Evolutionary conservation across 345 rosid species (phyloP).

Genomic region (Pistacia vera): DNA sequence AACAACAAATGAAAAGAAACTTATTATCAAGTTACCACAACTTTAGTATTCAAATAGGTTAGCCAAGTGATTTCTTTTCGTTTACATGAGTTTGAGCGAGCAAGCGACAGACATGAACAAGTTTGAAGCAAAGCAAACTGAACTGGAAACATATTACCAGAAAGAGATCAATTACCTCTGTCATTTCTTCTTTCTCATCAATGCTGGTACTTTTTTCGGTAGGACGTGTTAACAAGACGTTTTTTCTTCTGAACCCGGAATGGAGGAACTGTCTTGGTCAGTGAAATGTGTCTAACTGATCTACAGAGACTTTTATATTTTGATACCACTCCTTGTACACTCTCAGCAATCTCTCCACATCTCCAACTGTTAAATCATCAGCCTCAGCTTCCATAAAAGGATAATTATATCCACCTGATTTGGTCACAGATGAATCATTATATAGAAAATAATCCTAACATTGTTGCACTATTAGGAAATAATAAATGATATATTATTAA

Average conservation of each 20-base stretch:
- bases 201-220: constrained; percentile 11
- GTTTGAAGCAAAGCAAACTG: background rate
- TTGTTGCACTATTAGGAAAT: background rate
- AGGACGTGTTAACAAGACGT: background rate
- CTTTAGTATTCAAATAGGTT: background rate
- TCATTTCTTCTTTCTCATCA: background rate
- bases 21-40: too few relatives aligned
- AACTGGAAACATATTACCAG: background rate
- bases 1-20: background rate
- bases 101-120: background rate
- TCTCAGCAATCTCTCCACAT: constrained; percentile 49
- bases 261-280: constrained; percentile 18
- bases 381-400: constrained; percentile 57
- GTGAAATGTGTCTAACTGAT: constrained; percentile 32
- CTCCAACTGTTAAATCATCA: constrained; percentile 46
- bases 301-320: constrained; percentile 42
- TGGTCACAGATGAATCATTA: background rate
- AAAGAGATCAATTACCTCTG: constrained; percentile 10
- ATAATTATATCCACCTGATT: constrained; percentile 37
- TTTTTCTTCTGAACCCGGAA: constrained; percentile 16
- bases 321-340: constrained; percentile 60
- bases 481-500: background rate
- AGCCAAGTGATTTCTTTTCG: background rate
- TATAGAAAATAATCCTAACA: background rate
- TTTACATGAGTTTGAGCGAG: background rate